Conservation (phyloP, 192 early-diverging fungal species). For the Mortierella antarctica region DNA sequence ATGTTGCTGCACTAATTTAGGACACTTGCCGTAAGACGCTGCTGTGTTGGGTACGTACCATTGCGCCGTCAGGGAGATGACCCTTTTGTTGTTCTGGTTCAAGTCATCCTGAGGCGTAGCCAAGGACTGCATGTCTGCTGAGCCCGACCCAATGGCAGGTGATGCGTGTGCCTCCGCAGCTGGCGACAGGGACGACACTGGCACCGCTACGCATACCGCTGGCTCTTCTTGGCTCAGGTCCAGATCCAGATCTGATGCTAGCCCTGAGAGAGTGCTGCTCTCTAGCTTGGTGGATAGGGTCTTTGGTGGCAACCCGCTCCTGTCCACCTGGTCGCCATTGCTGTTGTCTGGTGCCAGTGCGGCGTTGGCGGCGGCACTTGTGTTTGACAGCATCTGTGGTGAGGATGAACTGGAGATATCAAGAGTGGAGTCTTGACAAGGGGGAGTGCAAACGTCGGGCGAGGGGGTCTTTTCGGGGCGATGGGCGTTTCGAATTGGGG, state of each 20-base stretch:
- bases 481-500: no score
- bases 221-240: background rate
- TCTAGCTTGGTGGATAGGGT: background rate
- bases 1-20: no score
- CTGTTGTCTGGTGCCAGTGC: conserved; percentile 3
- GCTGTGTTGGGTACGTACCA: conserved; percentile 8
- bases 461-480: background rate
- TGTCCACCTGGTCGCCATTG: background rate
- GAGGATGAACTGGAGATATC: background rate
- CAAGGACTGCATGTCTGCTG: no score
- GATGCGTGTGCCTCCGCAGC: no score
- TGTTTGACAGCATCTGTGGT: conserved; percentile 20
- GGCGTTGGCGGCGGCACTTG: conserved; percentile 2
- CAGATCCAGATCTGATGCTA: background rate
- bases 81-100: conserved; percentile 33
- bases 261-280: background rate
- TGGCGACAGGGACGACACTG: no score
- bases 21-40: no score
- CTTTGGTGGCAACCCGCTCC: background rate
- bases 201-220: no score
- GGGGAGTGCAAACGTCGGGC: background rate
- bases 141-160: no score
- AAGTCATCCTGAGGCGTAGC: conserved; percentile 5
- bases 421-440: background rate
- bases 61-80: conserved; percentile 47